A percentile compares a stretch with the other conserved stretches of the same genome.
Evolutionary conservation across 2,329 filamentous ascomycete species (phyloP).

Genomic region (Penicillium freii): DNA sequence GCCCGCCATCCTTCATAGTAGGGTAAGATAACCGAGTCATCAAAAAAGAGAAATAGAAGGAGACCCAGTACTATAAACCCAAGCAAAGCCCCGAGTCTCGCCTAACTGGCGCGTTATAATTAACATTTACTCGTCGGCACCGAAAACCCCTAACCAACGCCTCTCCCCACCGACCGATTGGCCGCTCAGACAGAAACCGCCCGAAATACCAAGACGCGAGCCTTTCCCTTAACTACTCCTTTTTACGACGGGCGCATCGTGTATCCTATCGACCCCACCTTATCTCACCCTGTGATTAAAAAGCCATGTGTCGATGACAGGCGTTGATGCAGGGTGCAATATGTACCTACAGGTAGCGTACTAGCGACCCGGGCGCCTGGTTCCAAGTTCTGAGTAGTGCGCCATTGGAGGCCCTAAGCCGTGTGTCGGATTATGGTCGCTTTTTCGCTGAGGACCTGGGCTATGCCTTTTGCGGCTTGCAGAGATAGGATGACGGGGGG

Average conservation of each 20-base stretch:
- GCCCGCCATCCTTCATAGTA: neutral
- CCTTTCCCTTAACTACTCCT: conserved; percentile 22
- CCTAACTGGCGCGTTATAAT: conserved; percentile 5
- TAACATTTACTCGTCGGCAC: neutral
- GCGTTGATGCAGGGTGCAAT: neutral
- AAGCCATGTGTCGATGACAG: neutral
- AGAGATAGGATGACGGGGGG: neutral
- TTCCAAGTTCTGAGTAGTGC: neutral
- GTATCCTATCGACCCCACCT: neutral
- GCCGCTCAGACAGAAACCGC: neutral
- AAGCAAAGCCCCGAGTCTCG: neutral
- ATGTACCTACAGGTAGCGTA: neutral
- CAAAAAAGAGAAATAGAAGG: neutral
- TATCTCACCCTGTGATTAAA: neutral
- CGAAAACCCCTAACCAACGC: neutral
- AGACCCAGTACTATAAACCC: neutral
- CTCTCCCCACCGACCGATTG: conserved; percentile 6
- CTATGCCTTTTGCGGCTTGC: conserved; percentile 3
- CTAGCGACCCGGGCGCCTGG: neutral
- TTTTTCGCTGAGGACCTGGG: neutral
- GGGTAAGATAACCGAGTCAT: too few relatives aligned
- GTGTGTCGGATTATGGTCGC: neutral
- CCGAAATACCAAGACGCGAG: conserved; percentile 21
- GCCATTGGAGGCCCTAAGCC: neutral
- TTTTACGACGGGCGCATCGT: conserved; percentile 15